Conservation (phyloP, 179 eudicot genomes). For the Silene noctiflora region DNA sequence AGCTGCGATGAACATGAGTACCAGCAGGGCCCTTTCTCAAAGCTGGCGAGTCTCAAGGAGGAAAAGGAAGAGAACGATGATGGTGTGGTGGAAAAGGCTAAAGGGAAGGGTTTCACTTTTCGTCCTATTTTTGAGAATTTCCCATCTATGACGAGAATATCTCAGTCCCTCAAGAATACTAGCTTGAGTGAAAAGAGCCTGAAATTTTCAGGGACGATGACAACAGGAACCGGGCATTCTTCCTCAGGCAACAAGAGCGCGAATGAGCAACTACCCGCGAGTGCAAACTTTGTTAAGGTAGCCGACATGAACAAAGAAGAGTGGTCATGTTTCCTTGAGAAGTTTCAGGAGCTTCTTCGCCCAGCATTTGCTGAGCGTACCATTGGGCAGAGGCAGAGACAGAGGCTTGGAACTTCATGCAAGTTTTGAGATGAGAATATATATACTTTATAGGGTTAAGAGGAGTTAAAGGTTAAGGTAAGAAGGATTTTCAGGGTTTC, state of each 20-base stretch:
- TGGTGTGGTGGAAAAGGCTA: slow-evolving; percentile 24
- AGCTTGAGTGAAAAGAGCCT: slow-evolving; percentile 42
- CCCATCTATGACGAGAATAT: slow-evolving; percentile 39
- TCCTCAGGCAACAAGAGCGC: slow-evolving; percentile 71
- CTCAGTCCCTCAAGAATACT: slow-evolving; percentile 50
- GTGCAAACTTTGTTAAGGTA: slow-evolving; percentile 62
- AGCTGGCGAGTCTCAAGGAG: slow-evolving; percentile 50
- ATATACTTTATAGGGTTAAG: background rate
- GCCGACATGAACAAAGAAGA: slow-evolving; percentile 67
- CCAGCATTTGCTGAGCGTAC: slow-evolving; percentile 56
- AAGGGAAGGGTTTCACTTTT: background rate
- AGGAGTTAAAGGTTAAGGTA: background rate
- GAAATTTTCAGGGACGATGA: slow-evolving; percentile 32
- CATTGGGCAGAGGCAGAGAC: slow-evolving; percentile 61
- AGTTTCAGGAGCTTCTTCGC: slow-evolving; percentile 56
- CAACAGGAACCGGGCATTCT: slow-evolving; percentile 38
- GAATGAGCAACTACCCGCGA: slow-evolving; percentile 59
- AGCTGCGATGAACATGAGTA: slow-evolving; percentile 47
- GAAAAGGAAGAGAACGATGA: slow-evolving; percentile 52
- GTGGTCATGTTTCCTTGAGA: slow-evolving; percentile 59
- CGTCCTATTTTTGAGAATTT: slow-evolving; percentile 20
- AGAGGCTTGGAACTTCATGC: slow-evolving; percentile 83
- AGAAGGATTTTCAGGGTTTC: slow-evolving; percentile 19
- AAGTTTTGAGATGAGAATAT: slow-evolving; percentile 52
- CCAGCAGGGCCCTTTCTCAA: slow-evolving; percentile 45